These are phyloP conservation scores for Lathyrus oleraceus DNA, from an alignment of 306 rosid species.

Conservation along the genomic window DNA sequence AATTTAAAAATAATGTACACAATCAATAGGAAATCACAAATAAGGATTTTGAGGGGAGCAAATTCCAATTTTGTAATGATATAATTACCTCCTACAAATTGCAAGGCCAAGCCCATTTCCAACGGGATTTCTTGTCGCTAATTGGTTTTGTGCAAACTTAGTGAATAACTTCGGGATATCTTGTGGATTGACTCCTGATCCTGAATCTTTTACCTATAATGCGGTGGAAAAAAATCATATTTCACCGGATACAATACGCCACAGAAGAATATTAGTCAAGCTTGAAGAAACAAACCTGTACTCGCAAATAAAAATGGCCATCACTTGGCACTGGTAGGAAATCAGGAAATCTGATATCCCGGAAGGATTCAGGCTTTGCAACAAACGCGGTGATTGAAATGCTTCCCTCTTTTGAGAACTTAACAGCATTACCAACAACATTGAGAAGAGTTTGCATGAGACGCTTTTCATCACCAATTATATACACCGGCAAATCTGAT, in stretches of 20 bases:
- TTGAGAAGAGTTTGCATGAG: conserved; percentile 86
- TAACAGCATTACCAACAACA: conserved; percentile 94
- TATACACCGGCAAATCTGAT: conserved; percentile 74
- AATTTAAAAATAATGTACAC: conserved; percentile 18
- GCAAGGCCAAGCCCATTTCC: conserved; percentile 96
- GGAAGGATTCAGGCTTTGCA: conserved; percentile 74
- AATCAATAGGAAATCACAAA: conserved; percentile 17
- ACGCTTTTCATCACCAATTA: conserved; percentile 84
- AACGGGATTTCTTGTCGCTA: conserved; percentile 58
- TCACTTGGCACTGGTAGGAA: conserved; percentile 69
- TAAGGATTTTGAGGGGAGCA: neutral
- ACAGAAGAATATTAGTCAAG: conserved; percentile 28
- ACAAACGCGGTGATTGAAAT: conserved; percentile 63
- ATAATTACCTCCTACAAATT: conserved; percentile 74
- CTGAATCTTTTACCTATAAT: conserved; percentile 81
- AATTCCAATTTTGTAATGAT: conserved; percentile 10
- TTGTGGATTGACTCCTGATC: conserved; percentile 82
- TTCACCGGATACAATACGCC: conserved; percentile 4
- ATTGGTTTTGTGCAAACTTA: conserved; percentile 79
- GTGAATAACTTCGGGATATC: conserved; percentile 85
- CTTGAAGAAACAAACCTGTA: conserved; percentile 71
- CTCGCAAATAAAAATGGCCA: conserved; percentile 77
- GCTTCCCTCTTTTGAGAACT: conserved; percentile 89
- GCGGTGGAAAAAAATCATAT: conserved; percentile 2
- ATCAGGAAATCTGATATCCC: conserved; percentile 72